Percentiles rank a stretch among this genome's conserved stretches.
Evolutionary conservation across 441 rosid genomes (phyloP).

Genomic region (Omphalea diandra): DNA sequence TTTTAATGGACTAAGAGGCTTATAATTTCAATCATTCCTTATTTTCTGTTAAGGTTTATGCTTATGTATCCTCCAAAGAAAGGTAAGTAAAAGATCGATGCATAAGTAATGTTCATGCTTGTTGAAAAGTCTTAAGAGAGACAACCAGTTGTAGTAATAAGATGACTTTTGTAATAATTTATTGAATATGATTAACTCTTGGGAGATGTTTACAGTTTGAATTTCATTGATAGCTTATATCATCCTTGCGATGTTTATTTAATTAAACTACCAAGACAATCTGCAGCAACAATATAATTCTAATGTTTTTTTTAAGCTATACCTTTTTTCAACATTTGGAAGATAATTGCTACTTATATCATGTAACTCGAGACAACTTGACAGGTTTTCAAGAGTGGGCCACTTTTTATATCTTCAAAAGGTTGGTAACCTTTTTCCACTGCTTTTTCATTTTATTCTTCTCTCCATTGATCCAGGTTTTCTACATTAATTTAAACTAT

Average conservation of each 20-base stretch:
- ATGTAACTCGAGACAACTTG: slow-evolving; percentile 20
- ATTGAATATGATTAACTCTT: not conserved
- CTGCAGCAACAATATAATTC: not conserved
- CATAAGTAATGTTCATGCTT: not conserved
- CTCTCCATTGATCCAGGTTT: not conserved
- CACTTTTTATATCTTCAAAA: slow-evolving; percentile 95
- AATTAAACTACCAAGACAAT: not conserved
- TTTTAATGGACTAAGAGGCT: not conserved
- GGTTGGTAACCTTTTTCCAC: slow-evolving; percentile 42
- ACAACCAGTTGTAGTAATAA: not conserved
- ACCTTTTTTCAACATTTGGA: slow-evolving; percentile 3
- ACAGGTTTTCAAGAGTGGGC: slow-evolving; percentile 98
- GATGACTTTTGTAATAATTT: not conserved
- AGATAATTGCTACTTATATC: slow-evolving; percentile 12
- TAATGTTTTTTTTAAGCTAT: not conserved
- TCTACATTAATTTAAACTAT: too few species aligned
- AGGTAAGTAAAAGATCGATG: not conserved
- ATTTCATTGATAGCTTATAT: slow-evolving; percentile 5
- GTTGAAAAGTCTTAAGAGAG: not conserved
- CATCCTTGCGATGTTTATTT: slow-evolving; percentile 1
- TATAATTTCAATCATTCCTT: not conserved
- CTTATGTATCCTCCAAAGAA: not conserved
- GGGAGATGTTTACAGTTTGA: not conserved
- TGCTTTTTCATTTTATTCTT: slow-evolving; percentile 10
- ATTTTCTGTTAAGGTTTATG: not conserved